Conservation (phyloP, 2,329 filamentous ascomycete species). For the Sarocladium oryzae region DNA sequence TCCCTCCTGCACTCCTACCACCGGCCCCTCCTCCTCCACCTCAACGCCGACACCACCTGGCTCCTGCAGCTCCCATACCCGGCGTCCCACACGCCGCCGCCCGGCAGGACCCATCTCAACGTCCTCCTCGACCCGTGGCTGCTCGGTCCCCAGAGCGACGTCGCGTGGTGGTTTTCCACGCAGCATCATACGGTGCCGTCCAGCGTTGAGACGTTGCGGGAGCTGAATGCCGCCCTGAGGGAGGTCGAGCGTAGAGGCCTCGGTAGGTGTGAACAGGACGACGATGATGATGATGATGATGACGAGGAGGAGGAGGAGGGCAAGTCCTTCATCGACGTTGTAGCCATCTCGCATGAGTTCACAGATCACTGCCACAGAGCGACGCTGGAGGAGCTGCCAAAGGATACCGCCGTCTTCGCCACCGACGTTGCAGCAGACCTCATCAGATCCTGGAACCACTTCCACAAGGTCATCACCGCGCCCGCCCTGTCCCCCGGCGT, state of each 20-base stretch:
- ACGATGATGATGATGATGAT: constrained; percentile 14
- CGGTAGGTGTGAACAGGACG: constrained; percentile 10
- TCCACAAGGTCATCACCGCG: constrained; percentile 45
- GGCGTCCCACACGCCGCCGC: constrained; percentile 29
- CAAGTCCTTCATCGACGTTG: constrained; percentile 45
- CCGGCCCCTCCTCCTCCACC: constrained; percentile 48
- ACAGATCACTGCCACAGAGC: constrained; percentile 61
- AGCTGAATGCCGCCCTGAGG: constrained; percentile 45
- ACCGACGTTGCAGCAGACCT: constrained; percentile 50
- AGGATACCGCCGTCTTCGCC: constrained; percentile 51
- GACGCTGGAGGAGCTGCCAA: constrained; percentile 50
- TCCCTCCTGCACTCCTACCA: constrained; percentile 13
- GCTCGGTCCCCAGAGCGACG: constrained; percentile 53
- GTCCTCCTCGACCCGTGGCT: constrained; percentile 63
- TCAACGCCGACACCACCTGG: constrained; percentile 64
- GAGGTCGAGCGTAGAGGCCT: too few species aligned
- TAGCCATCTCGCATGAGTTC: constrained; percentile 59
- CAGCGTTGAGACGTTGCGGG: constrained; percentile 45
- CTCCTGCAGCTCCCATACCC: constrained; percentile 58
- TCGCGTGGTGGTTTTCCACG: constrained; percentile 57
- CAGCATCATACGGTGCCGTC: constrained; percentile 55
- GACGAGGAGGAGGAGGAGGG: neutral
- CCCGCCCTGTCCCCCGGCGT: constrained; percentile 33
- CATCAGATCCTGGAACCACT: constrained; percentile 53
- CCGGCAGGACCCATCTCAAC: constrained; percentile 51